A percentile compares a stretch with the other conserved stretches of the same genome.
phyloP scores from a whole-genome alignment of 805 yeast genomes.

The Candida railenensis region DNA sequence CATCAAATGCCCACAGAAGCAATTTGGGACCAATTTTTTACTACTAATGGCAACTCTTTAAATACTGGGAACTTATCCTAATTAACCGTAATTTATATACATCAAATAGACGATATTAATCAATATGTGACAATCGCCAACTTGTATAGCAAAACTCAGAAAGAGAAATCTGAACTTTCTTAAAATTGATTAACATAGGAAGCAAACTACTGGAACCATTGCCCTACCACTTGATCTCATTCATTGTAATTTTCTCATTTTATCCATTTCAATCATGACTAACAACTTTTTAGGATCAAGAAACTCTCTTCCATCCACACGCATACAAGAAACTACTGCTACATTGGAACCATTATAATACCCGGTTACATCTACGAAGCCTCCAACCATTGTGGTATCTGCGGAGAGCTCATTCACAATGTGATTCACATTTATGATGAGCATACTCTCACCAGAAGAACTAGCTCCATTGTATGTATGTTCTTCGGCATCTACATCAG shows the following conservation, averaged over 20 bases:
- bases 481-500: conserved; percentile 8
- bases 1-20: conserved; percentile 63
- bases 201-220: too few species aligned
- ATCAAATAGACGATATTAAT: too few species aligned
- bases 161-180: too few species aligned
- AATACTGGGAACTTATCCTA: conserved; percentile 7
- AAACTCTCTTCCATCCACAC: conserved; percentile 4
- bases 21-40: conserved; percentile 68
- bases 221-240: too few species aligned
- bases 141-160: too few species aligned
- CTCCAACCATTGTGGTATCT: conserved; percentile 18
- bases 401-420: conserved; percentile 9
- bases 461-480: neutral
- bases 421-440: neutral
- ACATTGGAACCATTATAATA: conserved; percentile 27
- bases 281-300: neutral
- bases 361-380: conserved; percentile 28
- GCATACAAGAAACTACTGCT: conserved; percentile 13
- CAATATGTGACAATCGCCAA: too few species aligned
- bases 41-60: conserved; percentile 12
- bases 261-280: conserved; percentile 1
- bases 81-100: conserved; percentile 8
- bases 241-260: conserved; percentile 10
- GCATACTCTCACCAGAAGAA: conserved; percentile 4
- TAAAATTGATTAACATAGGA: too few species aligned